Base-by-base conservation (phyloP, 1,284 basidiomycete species). In the Coriolopsis trogii region DNA sequence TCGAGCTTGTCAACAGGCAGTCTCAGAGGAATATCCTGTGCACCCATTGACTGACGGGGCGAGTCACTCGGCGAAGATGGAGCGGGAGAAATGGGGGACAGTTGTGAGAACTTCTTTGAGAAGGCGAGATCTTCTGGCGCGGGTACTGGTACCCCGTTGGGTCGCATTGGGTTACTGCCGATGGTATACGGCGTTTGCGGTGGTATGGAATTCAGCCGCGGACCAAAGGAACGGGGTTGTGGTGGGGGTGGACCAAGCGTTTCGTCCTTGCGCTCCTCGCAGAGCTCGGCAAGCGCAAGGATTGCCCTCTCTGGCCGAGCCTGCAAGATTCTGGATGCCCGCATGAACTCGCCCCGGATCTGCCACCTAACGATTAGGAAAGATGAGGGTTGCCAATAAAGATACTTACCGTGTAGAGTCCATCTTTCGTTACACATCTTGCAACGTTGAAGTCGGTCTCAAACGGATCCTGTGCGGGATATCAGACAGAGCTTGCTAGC, bases 321-420 rank as follows among this genome's bases (percentile, higher is more conserved):
- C 3, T 85, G 79, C 26, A 95, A 74, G 49, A 95, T 91, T 41
- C 95, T 84, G 24, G 89, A 88, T 9, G 95, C 96, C 33, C 96
- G 88, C 93, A 98, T 98, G 69, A 98, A 97, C 75, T 98, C 96
- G 43, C 96, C 96, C 8, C 96, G 93, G 64, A 99, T 96, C 93
- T 95, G 60, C n/a, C n/a, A n/a, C n/a, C n/a, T n/a, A n/a, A n/a
- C n/a, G n/a, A n/a, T n/a, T n/a, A n/a, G n/a, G n/a, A n/a, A n/a
- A n/a, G n/a, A n/a, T n/a, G n/a, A n/a, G n/a, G n/a, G 16, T 13
- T 23, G 31, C n/a, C 16, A 10, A 43, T 43, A 26, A 1, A 53
- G 36, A 15, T 9, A 74, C 81, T 66, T 60, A 94, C 93, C 37
- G 93, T 93, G 69, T 98, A 98, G 44, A 98, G 78, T 1, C 96